A percentile compares a stretch with the other conserved stretches of the same genome.
Conservation (phyloP, 768 basidiomycete genomes). For the Suillus placidus region DNA sequence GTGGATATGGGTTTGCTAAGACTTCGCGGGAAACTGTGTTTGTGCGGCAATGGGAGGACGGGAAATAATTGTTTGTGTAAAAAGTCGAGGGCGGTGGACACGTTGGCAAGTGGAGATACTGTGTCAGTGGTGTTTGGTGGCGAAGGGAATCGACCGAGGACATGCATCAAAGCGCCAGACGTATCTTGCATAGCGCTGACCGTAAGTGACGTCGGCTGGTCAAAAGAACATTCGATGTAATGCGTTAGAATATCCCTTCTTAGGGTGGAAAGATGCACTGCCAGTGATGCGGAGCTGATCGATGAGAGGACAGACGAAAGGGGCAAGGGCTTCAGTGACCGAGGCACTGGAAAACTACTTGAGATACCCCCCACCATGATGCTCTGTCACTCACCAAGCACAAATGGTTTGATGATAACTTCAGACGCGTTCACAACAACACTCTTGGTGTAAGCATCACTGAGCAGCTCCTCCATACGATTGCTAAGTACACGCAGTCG, state of each 20-base stretch:
- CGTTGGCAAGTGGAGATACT: conserved; percentile 51
- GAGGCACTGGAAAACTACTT: conserved; percentile 48
- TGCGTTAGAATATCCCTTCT: conserved; percentile 64
- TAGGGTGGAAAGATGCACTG: conserved; percentile 57
- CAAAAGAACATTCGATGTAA: conserved; percentile 62
- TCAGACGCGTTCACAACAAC: conserved; percentile 52
- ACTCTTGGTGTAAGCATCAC: conserved; percentile 65
- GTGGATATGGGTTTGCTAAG: conserved; percentile 62
- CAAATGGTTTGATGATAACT: conserved; percentile 51
- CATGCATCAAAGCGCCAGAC: conserved; percentile 42
- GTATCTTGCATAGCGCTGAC: conserved; percentile 38
- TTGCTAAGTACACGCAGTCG: conserved; percentile 57
- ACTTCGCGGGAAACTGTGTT: conserved; percentile 51
- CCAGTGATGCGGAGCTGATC: conserved; percentile 55
- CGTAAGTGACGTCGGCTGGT: conserved; percentile 50
- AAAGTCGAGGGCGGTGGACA: conserved; percentile 64
- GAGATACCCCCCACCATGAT: conserved; percentile 11
- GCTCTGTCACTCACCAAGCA: conserved; percentile 50
- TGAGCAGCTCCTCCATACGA: conserved; percentile 70
- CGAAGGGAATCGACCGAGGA: conserved; percentile 49
- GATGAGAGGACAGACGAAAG: conserved; percentile 62
- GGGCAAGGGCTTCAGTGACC: conserved; percentile 51
- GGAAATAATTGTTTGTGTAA: conserved; percentile 60
- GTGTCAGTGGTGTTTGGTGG: conserved; percentile 44
- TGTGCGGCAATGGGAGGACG: conserved; percentile 51